A percentile compares a stretch with the other conserved stretches of the same genome.
These are phyloP conservation scores for Sporothrix protearum DNA, from an alignment of 2,329 filamentous ascomycete genomes.

Conservation along the genomic window DNA sequence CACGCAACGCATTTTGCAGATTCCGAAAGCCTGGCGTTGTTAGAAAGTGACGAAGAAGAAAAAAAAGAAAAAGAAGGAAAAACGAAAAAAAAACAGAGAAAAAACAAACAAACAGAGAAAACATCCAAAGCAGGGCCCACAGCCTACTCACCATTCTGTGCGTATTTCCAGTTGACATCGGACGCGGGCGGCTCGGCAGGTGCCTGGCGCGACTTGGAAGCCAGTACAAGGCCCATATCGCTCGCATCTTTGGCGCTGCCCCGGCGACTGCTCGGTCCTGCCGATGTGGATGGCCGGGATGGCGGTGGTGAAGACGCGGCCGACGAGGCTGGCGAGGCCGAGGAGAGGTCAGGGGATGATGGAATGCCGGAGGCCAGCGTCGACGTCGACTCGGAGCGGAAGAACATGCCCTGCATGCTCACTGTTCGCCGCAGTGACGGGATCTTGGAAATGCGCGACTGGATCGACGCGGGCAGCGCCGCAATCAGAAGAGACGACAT, in stretches of 20 bases:
- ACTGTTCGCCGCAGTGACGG: constrained; percentile 26
- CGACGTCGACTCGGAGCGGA: constrained; percentile 19
- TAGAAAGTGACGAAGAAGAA: too few species aligned
- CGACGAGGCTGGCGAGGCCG: constrained; percentile 3
- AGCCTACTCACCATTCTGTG: constrained; percentile 25
- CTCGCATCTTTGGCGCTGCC: constrained; percentile 8
- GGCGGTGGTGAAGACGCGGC: constrained; percentile 20
- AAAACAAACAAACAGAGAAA: neutral
- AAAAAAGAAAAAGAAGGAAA: too few species aligned
- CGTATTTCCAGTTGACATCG: constrained; percentile 29
- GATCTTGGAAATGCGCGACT: constrained; percentile 29
- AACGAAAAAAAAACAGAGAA: too few species aligned
- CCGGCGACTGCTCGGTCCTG: constrained; percentile 9
- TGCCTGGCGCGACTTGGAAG: neutral
- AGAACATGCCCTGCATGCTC: constrained; percentile 20
- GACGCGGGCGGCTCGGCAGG: neutral
- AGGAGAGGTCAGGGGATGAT: constrained; percentile 5
- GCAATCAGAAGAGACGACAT: constrained; percentile 27
- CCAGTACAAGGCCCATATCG: constrained; percentile 23
- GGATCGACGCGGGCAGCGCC: constrained; percentile 31
- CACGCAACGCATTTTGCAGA: constrained; percentile 25
- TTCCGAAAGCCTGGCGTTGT: constrained; percentile 23
- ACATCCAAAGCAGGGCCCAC: neutral
- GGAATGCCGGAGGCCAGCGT: constrained; percentile 1
- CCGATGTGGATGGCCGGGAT: constrained; percentile 21